Percentiles rank a stretch among this genome's conserved stretches.
Conservation (phyloP, 2,329 filamentous ascomycete genomes). For the Pyricularia pennisetigena region DNA sequence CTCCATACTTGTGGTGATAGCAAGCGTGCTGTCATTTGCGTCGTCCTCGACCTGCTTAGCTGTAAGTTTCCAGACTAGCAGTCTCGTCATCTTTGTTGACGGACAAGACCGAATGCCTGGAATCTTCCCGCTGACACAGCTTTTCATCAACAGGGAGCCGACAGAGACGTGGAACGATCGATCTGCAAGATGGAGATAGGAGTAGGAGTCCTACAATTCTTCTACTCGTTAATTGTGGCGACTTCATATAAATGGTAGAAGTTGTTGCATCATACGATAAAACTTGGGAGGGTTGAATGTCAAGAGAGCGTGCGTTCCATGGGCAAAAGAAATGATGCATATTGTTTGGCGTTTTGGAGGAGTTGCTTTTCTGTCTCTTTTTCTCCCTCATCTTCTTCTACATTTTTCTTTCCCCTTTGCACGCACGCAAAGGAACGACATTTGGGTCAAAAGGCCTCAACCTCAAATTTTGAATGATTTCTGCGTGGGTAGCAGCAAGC, state of each 20-base stretch:
- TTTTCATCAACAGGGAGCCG: conserved; percentile 2
- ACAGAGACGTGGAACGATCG: neutral
- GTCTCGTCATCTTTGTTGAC: neutral
- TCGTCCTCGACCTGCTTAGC: conserved; percentile 4
- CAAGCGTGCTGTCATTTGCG: conserved; percentile 4
- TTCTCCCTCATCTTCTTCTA: neutral
- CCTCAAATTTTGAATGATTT: neutral
- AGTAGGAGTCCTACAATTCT: conserved; percentile 4
- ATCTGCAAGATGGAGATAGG: conserved; percentile 6
- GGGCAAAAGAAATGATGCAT: neutral
- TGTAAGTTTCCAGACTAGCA: neutral
- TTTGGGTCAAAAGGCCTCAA: neutral
- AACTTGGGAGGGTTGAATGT: neutral
- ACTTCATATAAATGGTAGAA: conserved; percentile 6
- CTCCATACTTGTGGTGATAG: neutral
- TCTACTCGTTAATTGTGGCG: conserved; percentile 4
- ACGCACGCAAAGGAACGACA: neutral
- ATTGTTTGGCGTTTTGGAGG: neutral
- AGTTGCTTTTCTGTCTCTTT: neutral
- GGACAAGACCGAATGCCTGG: neutral
- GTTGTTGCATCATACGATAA: neutral
- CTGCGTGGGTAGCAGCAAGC: neutral
- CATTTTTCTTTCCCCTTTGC: neutral
- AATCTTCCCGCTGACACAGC: neutral
- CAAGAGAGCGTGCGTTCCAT: neutral